Evolutionary conservation across 495 filamentous ascomycete species (phyloP), one percentile per base, ranked within the genome.

Genomic region (Eremomyces bilateralis): DNA sequence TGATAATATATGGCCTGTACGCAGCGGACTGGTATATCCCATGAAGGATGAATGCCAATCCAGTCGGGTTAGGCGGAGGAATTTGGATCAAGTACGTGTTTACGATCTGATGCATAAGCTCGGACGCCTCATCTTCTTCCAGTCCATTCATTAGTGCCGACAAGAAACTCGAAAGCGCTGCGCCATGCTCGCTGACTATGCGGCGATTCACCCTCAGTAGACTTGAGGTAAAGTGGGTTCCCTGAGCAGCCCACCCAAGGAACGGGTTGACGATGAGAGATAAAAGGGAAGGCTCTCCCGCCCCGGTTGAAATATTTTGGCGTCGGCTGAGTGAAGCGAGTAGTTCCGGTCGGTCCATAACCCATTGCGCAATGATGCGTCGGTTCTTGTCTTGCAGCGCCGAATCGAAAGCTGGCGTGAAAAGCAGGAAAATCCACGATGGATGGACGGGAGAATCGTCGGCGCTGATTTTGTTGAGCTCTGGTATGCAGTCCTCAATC

Each of bases 221-320:
- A 3, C 51, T 49, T 15, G 45, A 40, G 1, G 47, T 53, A 35
- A 54, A 59, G 0, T 49, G 42, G 20, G 31, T 36, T 12, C 56
- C 56, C 36, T 54, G 50, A 1, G 45, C 51, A 12, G 50, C 56
- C 54, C 53, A 59, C 0, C 53, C 49, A 12, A 59, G 36, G 24
- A 54, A 47, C 4, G 42, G 39, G 10, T 39, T 12, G 2, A 45
- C 19, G 6, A 54, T 36, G 20, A n/a, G n/a, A n/a, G n/a, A n/a
- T n/a, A n/a, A n/a, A n/a, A n/a, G n/a, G n/a, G n/a, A n/a, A n/a
- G n/a, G n/a, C n/a, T n/a, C n/a, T n/a, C n/a, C n/a, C n/a, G n/a
- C n/a, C n/a, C n/a, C n/a, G n/a, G n/a, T n/a, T n/a, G n/a, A n/a
- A n/a, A n/a, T n/a, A n/a, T n/a, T n/a, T n/a, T n/a, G n/a, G n/a